A percentile compares a stretch with the other conserved stretches of the same genome.
These are phyloP conservation scores for Coemansia sp. DNA, from an alignment of 192 early-diverging fungal genomes.

Conservation along the genomic window DNA sequence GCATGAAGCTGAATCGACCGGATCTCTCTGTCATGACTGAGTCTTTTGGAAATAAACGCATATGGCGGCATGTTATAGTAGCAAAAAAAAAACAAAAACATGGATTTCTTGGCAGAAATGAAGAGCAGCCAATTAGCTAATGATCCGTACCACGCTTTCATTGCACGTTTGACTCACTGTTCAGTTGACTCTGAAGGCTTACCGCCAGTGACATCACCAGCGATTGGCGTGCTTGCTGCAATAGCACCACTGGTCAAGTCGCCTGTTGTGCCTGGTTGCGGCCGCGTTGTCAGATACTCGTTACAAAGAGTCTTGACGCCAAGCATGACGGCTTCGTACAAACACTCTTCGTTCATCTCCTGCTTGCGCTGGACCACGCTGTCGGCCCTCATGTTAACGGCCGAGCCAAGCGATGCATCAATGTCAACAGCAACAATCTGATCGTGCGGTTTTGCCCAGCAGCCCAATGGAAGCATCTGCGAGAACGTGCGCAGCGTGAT, in stretches of 20 bases:
- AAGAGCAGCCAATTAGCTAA: too few relatives aligned
- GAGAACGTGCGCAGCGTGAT: slow-evolving; percentile 52
- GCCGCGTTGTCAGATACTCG: slow-evolving; percentile 53
- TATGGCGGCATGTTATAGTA: too few relatives aligned
- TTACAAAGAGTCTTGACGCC: slow-evolving; percentile 48
- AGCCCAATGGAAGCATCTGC: slow-evolving; percentile 55
- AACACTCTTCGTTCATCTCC: slow-evolving; percentile 56
- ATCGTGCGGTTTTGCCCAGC: slow-evolving; percentile 53
- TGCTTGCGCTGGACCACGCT: slow-evolving; percentile 43
- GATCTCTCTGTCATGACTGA: too few relatives aligned
- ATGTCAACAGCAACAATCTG: slow-evolving; percentile 54
- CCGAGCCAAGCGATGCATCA: slow-evolving; percentile 41
- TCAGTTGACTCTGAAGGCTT: neutral
- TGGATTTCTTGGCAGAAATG: too few relatives aligned
- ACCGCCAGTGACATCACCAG: neutral
- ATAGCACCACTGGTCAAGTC: neutral
- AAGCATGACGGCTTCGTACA: slow-evolving; percentile 54
- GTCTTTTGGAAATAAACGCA: too few relatives aligned
- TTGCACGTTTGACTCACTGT: neutral
- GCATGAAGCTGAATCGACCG: too few relatives aligned
- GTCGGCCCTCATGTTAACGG: slow-evolving; percentile 42
- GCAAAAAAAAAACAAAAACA: too few relatives aligned
- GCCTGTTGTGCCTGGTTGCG: neutral
- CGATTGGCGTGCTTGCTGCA: neutral
- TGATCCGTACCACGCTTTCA: too few relatives aligned